phyloP scores from a whole-genome alignment of 2,329 filamentous ascomycete species.

The Pseudogymnoascus sp. region DNA sequence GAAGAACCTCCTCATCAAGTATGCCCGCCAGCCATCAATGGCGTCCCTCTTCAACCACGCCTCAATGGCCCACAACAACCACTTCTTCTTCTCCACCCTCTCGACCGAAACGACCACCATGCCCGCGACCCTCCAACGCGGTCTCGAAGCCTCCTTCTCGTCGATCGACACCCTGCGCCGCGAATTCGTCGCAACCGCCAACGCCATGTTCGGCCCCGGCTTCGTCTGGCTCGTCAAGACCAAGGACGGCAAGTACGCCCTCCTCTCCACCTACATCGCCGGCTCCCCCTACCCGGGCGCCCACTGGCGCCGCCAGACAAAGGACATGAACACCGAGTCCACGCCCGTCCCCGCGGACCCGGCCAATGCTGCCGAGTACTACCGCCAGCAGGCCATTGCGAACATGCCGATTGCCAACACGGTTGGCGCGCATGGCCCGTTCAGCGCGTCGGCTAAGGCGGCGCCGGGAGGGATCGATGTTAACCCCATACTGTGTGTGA shows the following conservation, averaged over 20 bases:
- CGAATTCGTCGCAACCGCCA: constrained; percentile 73
- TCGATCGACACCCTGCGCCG: constrained; percentile 72
- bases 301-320: constrained; percentile 60
- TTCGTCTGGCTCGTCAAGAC: constrained; percentile 86
- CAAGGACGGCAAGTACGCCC: constrained; percentile 42
- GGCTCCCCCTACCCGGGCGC: constrained; percentile 81
- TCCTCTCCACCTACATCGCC: constrained; percentile 85
- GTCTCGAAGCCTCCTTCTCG: constrained; percentile 66
- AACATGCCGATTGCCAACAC: constrained; percentile 26
- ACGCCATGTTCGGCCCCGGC: constrained; percentile 90
- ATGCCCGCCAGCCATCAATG: constrained; percentile 67
- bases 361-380: constrained; percentile 29
- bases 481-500: constrained; percentile 77
- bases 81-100: constrained; percentile 66
- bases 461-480: constrained; percentile 61
- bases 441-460: constrained; percentile 29
- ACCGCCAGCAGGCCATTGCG: constrained; percentile 31
- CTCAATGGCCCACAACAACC: constrained; percentile 90
- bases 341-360: constrained; percentile 18
- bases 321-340: constrained; percentile 62
- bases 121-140: constrained; percentile 44
- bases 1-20: constrained; percentile 62
- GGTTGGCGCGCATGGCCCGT: constrained; percentile 25
- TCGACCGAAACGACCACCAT: constrained; percentile 40
- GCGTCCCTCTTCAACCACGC: constrained; percentile 91